Conservation (phyloP, 2,329 filamentous ascomycete genomes). For the Phialemonium atrogriseum region DNA sequence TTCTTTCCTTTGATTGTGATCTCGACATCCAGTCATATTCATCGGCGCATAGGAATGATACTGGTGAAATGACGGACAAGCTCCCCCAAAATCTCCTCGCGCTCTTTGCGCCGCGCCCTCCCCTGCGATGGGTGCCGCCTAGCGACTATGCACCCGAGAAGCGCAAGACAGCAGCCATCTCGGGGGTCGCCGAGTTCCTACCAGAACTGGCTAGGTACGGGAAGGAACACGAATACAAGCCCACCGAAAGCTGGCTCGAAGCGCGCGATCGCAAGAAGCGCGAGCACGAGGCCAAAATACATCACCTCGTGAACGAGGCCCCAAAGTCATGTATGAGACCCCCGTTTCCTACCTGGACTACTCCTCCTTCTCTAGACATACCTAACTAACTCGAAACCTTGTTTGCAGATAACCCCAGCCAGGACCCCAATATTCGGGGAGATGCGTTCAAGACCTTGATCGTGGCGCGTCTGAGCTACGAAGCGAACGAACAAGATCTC, state of each 20-base stretch:
- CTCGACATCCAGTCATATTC: background rate
- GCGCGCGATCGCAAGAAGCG: constrained; percentile 72
- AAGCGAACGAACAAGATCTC: constrained; percentile 79
- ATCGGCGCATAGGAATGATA: background rate
- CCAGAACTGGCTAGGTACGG: constrained; percentile 69
- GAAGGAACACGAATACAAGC: constrained; percentile 64
- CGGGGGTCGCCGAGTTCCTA: constrained; percentile 67
- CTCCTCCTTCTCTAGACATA: no score
- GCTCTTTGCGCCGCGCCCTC: constrained; percentile 90
- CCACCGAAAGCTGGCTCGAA: constrained; percentile 91
- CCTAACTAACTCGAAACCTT: no score
- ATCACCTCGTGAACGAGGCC: constrained; percentile 55
- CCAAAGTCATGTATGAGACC: constrained; percentile 56
- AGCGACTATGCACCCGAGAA: constrained; percentile 76
- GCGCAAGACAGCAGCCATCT: constrained; percentile 64
- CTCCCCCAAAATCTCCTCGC: constrained; percentile 86
- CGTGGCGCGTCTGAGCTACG: constrained; percentile 82
- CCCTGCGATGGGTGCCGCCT: constrained; percentile 80
- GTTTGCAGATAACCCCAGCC: constrained; percentile 62
- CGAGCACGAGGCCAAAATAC: constrained; percentile 66
- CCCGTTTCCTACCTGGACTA: no score
- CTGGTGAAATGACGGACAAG: constrained; percentile 78
- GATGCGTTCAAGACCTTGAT: constrained; percentile 95
- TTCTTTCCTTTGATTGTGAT: background rate
- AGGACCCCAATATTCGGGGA: constrained; percentile 83